A percentile compares a stretch with the other conserved stretches of the same genome.
phyloP scores from a whole-genome alignment of 441 rosid genomes.

The Metrosideros polymorpha region DNA sequence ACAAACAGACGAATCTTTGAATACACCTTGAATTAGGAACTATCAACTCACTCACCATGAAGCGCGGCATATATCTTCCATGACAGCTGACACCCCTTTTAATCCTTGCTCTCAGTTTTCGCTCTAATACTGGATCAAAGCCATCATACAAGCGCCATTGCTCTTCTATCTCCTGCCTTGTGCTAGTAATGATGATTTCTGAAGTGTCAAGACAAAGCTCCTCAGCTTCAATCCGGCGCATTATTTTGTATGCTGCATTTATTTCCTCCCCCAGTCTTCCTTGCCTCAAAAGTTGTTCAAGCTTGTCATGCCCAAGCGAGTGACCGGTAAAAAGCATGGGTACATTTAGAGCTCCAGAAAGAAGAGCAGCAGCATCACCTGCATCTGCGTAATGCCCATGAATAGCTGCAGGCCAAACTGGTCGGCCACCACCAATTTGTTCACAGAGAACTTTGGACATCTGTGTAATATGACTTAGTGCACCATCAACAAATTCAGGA shows the following conservation, averaged over 20 bases:
- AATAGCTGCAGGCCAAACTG: not conserved
- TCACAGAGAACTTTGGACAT: constrained; percentile 2
- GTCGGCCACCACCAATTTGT: not conserved
- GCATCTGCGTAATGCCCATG: constrained; percentile 1
- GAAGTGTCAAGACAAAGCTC: not conserved
- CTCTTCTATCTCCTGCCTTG: not conserved
- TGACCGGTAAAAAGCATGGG: not conserved
- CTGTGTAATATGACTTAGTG: not conserved
- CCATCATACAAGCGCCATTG: constrained; percentile 1
- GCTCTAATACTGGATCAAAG: not conserved
- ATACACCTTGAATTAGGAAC: not conserved
- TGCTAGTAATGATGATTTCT: not conserved
- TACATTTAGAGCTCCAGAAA: not conserved
- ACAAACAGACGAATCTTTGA: not conserved
- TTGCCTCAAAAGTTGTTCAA: not conserved
- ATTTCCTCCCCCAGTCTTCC: not conserved
- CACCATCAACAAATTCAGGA: constrained; percentile 1
- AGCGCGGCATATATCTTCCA: not conserved
- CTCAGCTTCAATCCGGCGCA: not conserved
- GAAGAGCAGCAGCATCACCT: constrained; percentile 1
- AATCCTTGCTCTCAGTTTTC: not conserved
- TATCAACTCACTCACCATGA: not conserved
- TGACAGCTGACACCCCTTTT: not conserved
- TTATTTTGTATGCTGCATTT: not conserved
- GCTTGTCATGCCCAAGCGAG: not conserved